Base-by-base conservation (phyloP, 345 rosid species). In the Mallotus nudiflorus region DNA sequence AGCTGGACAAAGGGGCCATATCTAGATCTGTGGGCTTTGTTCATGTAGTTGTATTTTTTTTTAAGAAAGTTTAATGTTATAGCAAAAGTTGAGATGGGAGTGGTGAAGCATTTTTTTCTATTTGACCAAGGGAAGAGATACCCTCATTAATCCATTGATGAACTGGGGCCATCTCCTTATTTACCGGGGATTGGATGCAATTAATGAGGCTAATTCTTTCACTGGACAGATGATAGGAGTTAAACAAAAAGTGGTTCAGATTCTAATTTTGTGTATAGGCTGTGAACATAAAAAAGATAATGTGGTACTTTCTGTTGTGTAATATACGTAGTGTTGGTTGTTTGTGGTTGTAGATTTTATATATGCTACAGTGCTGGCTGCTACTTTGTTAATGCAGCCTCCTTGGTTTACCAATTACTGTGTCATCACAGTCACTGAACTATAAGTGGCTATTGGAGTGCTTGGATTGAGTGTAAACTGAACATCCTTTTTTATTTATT, bases 71-170 rank as follows among this genome's bases (percentile, higher is more conserved):
- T 14, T 56, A 29, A 60, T 49, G 37, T 62, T 52, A 22, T 29
- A 44, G 55, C 54, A 35, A 65, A n/a, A 65, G 73, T 60, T 33
- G 71, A 29, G 69, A 46, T 67, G 67, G 60, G 35, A 53, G 66
- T 68, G 27, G 64, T 66, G 79, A 40, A 72, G 72, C 78, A 54
- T 54, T 66, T 69, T 82, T 64, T n/a, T n/a, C n/a, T 70, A 9
- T 63, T 51, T 50, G 31, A 65, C 49, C 25, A 31, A 48, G n/a
- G 42, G 27, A 11, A n/a, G 69, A 62, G 53, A 60, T 66, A 59
- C 12, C 63, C 65, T 72, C 73, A 8, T 49, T 46, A 55, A 79
- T 73, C 35, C 53, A 25, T 0, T 7, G 5, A 3, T 25, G 57
- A 24, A 19, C 42, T 65, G 59, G 48, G 55, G 59, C 62, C 51